phyloP scores from a whole-genome alignment of 805 yeast species.

The Kazachstania bromeliacearum region DNA sequence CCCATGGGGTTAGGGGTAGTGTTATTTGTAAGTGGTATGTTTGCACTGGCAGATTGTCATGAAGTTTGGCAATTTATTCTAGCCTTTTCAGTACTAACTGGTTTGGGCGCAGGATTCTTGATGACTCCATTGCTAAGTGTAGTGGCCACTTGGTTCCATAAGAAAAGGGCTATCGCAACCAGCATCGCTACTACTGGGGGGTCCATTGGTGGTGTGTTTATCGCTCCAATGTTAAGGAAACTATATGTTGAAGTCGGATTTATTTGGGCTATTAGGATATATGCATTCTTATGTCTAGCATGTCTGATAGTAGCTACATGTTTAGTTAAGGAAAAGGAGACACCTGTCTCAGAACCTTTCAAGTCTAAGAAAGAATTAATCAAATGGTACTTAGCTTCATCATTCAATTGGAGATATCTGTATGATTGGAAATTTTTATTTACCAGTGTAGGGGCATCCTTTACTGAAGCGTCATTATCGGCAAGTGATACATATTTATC shows the following conservation, averaged over 20 bases:
- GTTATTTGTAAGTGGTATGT: slow-evolving; percentile 41
- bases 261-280: slow-evolving; percentile 49
- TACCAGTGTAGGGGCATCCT: slow-evolving; percentile 35
- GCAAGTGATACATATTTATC: slow-evolving; percentile 42
- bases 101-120: slow-evolving; percentile 50
- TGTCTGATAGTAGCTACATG: slow-evolving; percentile 31
- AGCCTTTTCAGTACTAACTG: slow-evolving; percentile 47
- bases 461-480: slow-evolving; percentile 40
- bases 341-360: slow-evolving; percentile 27
- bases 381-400: slow-evolving; percentile 22
- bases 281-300: slow-evolving; percentile 39
- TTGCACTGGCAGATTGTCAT: slow-evolving; percentile 47
- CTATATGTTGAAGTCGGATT: slow-evolving; percentile 45
- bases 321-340: slow-evolving; percentile 35
- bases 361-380: slow-evolving; percentile 29
- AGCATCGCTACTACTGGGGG: slow-evolving; percentile 47
- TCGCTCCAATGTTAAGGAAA: slow-evolving; percentile 45
- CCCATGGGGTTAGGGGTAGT: slow-evolving; percentile 39
- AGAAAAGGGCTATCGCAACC: slow-evolving; percentile 48
- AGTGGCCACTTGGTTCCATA: slow-evolving; percentile 56
- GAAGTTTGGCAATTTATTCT: slow-evolving; percentile 52
- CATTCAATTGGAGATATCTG: slow-evolving; percentile 30
- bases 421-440: slow-evolving; percentile 37
- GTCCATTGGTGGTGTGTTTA: slow-evolving; percentile 45
- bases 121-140: slow-evolving; percentile 55